Evolutionary conservation across 2,329 filamentous ascomycete species (phyloP).

Genomic region (Coniochaeta prunicola): DNA sequence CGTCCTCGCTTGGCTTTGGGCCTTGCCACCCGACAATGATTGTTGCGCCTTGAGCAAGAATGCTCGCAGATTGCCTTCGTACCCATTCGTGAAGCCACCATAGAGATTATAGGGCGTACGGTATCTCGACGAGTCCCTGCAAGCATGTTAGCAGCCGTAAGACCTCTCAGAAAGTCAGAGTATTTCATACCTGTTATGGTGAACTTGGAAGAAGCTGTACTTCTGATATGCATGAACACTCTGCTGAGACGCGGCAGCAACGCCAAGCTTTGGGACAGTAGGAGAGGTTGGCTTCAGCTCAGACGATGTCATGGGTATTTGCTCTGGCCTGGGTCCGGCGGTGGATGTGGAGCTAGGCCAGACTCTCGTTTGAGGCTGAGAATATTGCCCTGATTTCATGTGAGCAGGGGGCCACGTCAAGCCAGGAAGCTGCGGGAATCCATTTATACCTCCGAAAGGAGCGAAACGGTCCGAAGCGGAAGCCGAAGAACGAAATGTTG

Average conservation of each 20-base stretch:
- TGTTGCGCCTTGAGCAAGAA: constrained; percentile 36
- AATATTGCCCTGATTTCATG: constrained; percentile 26
- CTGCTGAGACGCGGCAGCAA: constrained; percentile 14
- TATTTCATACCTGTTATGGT: constrained; percentile 46
- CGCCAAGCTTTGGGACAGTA: constrained; percentile 9
- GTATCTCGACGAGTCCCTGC: constrained; percentile 47
- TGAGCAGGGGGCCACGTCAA: constrained; percentile 21
- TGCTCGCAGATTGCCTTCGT: constrained; percentile 43
- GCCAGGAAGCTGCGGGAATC: constrained; percentile 20
- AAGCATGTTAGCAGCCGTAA: constrained; percentile 10
- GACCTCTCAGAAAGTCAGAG: neutral
- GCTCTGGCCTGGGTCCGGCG: constrained; percentile 8
- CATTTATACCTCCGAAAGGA: constrained; percentile 19
- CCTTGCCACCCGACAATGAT: constrained; percentile 21
- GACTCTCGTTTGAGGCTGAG: constrained; percentile 24
- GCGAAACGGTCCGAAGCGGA: constrained; percentile 15
- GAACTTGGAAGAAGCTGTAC: constrained; percentile 51
- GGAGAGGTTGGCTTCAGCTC: constrained; percentile 12
- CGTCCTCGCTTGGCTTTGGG: neutral
- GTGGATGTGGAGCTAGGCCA: constrained; percentile 13
- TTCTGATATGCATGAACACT: constrained; percentile 37
- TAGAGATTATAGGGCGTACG: constrained; percentile 50
- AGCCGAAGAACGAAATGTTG: constrained; percentile 12
- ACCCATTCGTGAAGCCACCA: constrained; percentile 55
- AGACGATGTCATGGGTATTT: constrained; percentile 17